phyloP scores from a whole-genome alignment of 2,329 filamentous ascomycete genomes.

The Pseudocercospora pini-densiflorae region DNA sequence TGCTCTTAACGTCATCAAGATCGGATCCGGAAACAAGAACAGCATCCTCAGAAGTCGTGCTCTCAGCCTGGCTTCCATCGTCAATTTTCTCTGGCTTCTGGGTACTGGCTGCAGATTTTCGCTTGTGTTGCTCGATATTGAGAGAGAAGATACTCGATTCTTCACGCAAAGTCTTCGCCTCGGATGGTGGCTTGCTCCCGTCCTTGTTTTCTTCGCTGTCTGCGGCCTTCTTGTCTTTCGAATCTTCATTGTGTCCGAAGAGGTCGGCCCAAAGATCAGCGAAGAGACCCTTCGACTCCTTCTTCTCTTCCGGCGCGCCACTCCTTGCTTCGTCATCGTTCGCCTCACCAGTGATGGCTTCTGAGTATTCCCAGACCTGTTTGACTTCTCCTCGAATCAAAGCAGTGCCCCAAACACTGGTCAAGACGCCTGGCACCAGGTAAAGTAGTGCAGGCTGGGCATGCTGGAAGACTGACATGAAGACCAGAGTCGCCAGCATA shows the following conservation, averaged over 20 bases:
- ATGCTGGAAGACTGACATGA: slow-evolving; percentile 77
- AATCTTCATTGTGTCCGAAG: slow-evolving; percentile 16
- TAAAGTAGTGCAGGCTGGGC: slow-evolving; percentile 92
- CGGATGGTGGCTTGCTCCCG: background rate
- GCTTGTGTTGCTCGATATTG: slow-evolving; percentile 13
- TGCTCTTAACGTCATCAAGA: slow-evolving; percentile 11
- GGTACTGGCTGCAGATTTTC: background rate
- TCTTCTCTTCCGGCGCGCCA: slow-evolving; percentile 18
- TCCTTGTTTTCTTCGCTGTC: background rate
- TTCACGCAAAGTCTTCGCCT: slow-evolving; percentile 5
- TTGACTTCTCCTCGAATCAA: slow-evolving; percentile 70
- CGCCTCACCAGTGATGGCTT: slow-evolving; percentile 58
- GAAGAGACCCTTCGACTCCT: slow-evolving; percentile 19
- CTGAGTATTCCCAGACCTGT: slow-evolving; percentile 81
- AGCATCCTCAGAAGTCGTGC: slow-evolving; percentile 11
- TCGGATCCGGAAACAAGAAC: slow-evolving; percentile 15
- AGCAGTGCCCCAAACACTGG: slow-evolving; percentile 75
- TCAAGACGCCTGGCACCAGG: slow-evolving; percentile 83
- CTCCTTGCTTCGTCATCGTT: slow-evolving; percentile 28
- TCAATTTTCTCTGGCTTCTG: background rate
- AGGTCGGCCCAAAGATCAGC: slow-evolving; percentile 17
- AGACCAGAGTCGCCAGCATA: slow-evolving; percentile 74
- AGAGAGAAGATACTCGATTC: slow-evolving; percentile 17
- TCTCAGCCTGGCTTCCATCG: background rate
- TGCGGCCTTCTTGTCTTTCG: background rate